Base-by-base conservation (phyloP, 345 rosid species). In the Cardamine resedifolia region DNA sequence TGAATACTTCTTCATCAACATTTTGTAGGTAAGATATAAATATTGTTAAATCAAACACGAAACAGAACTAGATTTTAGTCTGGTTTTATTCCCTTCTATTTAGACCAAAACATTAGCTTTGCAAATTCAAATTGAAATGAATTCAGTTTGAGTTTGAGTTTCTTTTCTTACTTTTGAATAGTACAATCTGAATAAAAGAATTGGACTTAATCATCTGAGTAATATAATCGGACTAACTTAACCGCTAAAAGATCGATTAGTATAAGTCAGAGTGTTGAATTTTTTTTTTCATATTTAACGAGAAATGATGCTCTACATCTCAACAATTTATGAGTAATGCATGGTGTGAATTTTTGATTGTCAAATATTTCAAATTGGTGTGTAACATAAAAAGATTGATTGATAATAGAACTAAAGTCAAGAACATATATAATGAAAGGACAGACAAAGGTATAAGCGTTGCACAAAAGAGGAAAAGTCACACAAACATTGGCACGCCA, bases 401-500 rank as follows among this genome's bases (percentile, higher is more conserved):
- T 23, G 58, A 12, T 24, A 12, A 41, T 48, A 51, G 49, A 52
- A 45, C 38, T 19, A 68, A 75, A 67, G 74, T 75, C 51, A 61
- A 65, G 24, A 75, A 53, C 64, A 43, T 58, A 43, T 58, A 75
- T 75, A 61, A 68, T 68, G 64, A 61, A 56, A 67, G 30, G 68
- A 16, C 30, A 75, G 38, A 75, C 58, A 75, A 75, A 75, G 36
- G 27, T 61, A 44, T 44, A 47, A 72, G 45, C 72, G 60, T 66
- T 20, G 21, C 55, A 66, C 62, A 74, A 67, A 67, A 67, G 73
- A 67, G 38, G 68, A 68, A 52, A 62, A 70, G 70, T 62, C 58
- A 68, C 45, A 75, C 58, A 58, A 68, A 62, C 41, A 68, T 56
- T n/a, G 45, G 74, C 79, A 75, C 79, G 74, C 74, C 74, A 61